A percentile compares a stretch with the other conserved stretches of the same genome.
These are phyloP conservation scores for Diplogelasinospora grovesii DNA, from an alignment of 495 filamentous ascomycete genomes.

Conservation along the genomic window DNA sequence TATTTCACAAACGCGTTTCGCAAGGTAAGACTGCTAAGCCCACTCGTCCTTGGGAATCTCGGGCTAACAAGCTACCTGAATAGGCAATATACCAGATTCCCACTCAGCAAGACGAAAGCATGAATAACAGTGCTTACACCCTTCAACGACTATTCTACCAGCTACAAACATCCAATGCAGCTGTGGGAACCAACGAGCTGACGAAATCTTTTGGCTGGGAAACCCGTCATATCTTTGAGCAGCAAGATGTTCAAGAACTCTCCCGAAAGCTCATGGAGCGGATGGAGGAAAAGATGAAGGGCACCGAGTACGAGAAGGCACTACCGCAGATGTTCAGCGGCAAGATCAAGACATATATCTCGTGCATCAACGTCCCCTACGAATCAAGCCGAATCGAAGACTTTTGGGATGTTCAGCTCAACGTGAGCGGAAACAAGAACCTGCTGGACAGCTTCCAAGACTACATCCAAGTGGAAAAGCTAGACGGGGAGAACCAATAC, in stretches of 20 bases:
- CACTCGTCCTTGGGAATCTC: background rate
- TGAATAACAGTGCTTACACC: conserved; percentile 84
- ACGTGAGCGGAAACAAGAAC: conserved; percentile 87
- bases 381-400: conserved; percentile 92
- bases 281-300: conserved; percentile 96
- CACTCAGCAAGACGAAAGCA: conserved; percentile 72
- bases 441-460: conserved; percentile 92
- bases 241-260: conserved; percentile 97
- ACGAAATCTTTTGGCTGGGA: conserved; percentile 98
- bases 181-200: conserved; percentile 86
- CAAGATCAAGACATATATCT: conserved; percentile 96
- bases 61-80: conserved; percentile 10
- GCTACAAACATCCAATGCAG: conserved; percentile 71
- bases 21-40: conserved; percentile 51
- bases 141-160: conserved; percentile 92
- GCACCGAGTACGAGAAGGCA: conserved; percentile 87
- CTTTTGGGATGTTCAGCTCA: conserved; percentile 98
- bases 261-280: conserved; percentile 95
- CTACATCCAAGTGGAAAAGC: conserved; percentile 91
- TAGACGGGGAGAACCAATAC: conserved; percentile 98
- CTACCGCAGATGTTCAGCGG: conserved; percentile 87
- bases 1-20: conserved; percentile 97
- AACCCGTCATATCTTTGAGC: conserved; percentile 94
- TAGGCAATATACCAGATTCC: conserved; percentile 95
- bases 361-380: conserved; percentile 96